Base-by-base conservation (phyloP, 2,329 filamentous ascomycete species). In the Incumbomyces lentus region DNA sequence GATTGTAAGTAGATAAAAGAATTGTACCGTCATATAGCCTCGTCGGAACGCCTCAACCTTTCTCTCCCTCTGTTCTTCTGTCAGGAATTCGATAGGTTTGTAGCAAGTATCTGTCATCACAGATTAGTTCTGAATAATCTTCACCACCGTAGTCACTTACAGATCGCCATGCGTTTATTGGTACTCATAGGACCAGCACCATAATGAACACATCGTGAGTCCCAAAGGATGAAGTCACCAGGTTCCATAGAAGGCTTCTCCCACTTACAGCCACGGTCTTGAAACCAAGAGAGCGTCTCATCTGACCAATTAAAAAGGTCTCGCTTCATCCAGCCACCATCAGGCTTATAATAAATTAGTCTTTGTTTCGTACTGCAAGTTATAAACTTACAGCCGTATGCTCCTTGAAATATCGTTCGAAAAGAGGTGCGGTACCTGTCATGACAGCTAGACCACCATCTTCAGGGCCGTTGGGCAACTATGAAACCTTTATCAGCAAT, bases 151-250 rank as follows among this genome's bases (percentile, higher is more conserved):
- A 26, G 22, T 5, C 8, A 26, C 22, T 26, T 26, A 26, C 22
- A 26, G 8, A 26, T 26, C 5, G 22, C 22, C 22, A 26, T 26
- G 22, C 22, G 22, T 8, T 26, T 26, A 8, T 26, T 26, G 22
- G 22, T 26, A 4, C 59, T 60, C 45, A 65, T 60, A 11, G 65
- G 61, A 3, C 64, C 48, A 8, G 54, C 49, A 34, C 60, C 62
- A 50, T 68, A 73, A 55, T 75, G 71, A 42, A 73, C 66, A 0
- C 67, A 68, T 2, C 72, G 59, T 3, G 65, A 67, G 49, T 72
- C 69, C 70, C 69, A 70, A 6, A 71, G 57, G 4, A 71, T 61
- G 48, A 71, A 55, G 47, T 70, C 68, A 5, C 68, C 68, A 10
- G 66, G 63, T 13, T 66, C 68, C 16, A 63, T 56, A 40, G 60